Evolutionary conservation across 2,329 filamentous ascomycete genomes (phyloP), one percentile per base, ranked within the genome.

Genomic region (Colletotrichum echinochloae): DNA sequence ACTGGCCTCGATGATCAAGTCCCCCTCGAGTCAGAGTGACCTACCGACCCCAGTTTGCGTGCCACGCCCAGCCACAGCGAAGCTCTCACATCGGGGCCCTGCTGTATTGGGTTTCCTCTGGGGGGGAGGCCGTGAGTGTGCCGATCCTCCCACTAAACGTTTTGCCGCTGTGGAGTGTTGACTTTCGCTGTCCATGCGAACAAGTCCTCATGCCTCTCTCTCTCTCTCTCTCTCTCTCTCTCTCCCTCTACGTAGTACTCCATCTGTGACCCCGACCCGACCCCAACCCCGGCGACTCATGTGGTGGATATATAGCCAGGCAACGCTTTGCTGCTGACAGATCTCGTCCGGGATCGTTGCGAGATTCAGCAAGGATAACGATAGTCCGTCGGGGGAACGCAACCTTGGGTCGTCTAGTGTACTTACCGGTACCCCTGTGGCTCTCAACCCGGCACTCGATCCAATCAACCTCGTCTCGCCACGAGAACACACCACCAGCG

Each of bases 391-490:
- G 67, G 44, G 44, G 28, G 44, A 61, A 57, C 49, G 41, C 35
- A 57, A 66, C 49, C 56, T 56, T 66, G 60, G 51, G 67, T 33
- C 26, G 57, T 57, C 62, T 54, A n/a, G n/a, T n/a, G n/a, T n/a
- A n/a, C n/a, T n/a, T n/a, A n/a, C n/a, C n/a, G n/a, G n/a, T n/a
- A 33, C 30, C 51, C 28, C 33, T 37, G 35, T 33, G 33, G 33
- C 49, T 14, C 18, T 26, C 14, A 37, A 33, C 49, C 48, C 23
- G 33, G 60, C 51, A 60, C 66, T 35, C 44, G 35, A 59, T 55
- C 46, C 9, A 68, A 67, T 68, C 52, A 68, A 71, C 64, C 52
- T 71, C n/a, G n/a, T n/a, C 68, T 71, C 65, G 68, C 65, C 46
- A 71, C 57, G 37, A 63, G 46, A 63, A 60, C 64, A 60, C 64